Evolutionary conservation across 176 grass and related monocot species (phyloP).

Genomic region (Bolboschoenus planiculmis): DNA sequence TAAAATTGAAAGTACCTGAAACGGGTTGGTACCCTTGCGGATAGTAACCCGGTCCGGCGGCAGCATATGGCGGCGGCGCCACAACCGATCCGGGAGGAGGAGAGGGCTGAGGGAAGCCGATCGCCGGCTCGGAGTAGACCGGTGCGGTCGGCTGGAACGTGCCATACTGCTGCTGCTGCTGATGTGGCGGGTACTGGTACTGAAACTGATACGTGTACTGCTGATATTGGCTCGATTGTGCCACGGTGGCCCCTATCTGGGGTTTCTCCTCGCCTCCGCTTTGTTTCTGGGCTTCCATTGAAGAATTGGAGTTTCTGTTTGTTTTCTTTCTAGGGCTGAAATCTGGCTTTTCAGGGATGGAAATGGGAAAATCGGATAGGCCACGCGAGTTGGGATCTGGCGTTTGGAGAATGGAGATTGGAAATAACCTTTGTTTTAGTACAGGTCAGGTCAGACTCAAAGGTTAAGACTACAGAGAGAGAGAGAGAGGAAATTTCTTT

Average conservation of each 20-base stretch:
- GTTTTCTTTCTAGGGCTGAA: no score
- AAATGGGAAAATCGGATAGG: not conserved
- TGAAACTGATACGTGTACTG: not conserved
- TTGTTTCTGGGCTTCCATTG: not conserved
- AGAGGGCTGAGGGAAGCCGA: slow-evolving; percentile 25
- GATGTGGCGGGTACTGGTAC: not conserved
- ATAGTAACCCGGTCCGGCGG: not conserved
- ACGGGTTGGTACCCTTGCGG: slow-evolving; percentile 10
- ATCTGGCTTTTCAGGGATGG: not conserved
- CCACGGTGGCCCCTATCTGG: not conserved
- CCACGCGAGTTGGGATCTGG: no score
- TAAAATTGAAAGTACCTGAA: not conserved
- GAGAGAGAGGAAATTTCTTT: no score
- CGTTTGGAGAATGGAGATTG: no score
- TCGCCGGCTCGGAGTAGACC: slow-evolving; percentile 3
- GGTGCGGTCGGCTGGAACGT: slow-evolving; percentile 22
- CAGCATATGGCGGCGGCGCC: not conserved
- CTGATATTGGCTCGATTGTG: slow-evolving; percentile 6
- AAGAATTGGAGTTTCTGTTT: not conserved
- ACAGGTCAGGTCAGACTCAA: no score
- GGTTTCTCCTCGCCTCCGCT: slow-evolving; percentile 26
- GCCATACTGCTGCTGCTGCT: slow-evolving; percentile 24
- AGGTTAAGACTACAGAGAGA: no score
- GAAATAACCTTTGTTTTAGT: no score
- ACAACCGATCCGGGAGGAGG: not conserved